Evolutionary conservation across 2,329 filamentous ascomycete species (phyloP), one percentile per base, ranked within the genome.

Genomic region (Keithomyces neogunnii): DNA sequence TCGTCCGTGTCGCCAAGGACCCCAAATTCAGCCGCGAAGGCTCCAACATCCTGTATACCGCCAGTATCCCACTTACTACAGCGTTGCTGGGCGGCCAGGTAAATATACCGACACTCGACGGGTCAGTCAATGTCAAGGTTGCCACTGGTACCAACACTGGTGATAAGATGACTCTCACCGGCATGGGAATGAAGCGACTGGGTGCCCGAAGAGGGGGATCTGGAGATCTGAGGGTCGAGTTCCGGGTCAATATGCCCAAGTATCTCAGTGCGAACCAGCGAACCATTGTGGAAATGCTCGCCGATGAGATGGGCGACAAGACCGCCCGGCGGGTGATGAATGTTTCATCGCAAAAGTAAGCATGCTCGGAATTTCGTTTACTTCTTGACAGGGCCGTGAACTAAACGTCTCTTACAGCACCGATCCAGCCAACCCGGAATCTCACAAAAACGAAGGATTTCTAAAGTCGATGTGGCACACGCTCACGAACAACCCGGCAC

Each of bases 221-320:
- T 32, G 93, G 93, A 57, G 93, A 99, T 64, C 72, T 99, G 54
- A 86, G 83, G 65, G 90, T 99, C 5, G 92, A 99, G 67, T 99
- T 96, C 78, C 89, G 89, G 67, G 88, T 99, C 45, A 75, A 81
- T 50, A 96, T 97, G 89, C 93, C 93, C 45, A 97, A 96, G 72
- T 96, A 92, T 63, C 76, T 99, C 57, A 89, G 81, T 50, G 81
- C 86, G 45, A 97, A 96, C 71, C 91, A 99, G 73, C 81, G 93
- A 50, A 95, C 89, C 1, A 87, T 99, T 53, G 73, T 95, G 44
- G 93, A 99, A 73, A 92, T 97, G 82, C 81, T 99, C 57, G 93
- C 93, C 5, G 91, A 99, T 62, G 93, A 99, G 73, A 86, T 99
- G 83, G 85, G 81, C 39, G 93, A 99, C 69, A 90, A 91, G 74